Percentiles rank a stretch among this genome's conserved stretches.
These are phyloP conservation scores for Kazachstania bromeliacearum DNA, from an alignment of 805 yeast species.

Conservation along the genomic window DNA sequence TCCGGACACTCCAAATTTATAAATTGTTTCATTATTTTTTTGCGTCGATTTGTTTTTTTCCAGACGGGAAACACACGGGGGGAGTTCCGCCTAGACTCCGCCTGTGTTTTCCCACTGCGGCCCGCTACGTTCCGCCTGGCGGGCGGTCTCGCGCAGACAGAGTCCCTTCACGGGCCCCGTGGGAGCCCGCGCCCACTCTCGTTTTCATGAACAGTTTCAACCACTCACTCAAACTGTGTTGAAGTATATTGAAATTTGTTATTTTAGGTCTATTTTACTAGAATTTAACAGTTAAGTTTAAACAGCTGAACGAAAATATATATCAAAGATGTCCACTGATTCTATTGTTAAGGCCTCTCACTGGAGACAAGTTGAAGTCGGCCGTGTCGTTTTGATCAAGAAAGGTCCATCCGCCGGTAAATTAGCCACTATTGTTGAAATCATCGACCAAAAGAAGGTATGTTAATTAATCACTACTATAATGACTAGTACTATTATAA, in stretches of 20 bases:
- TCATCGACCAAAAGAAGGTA: slow-evolving; percentile 98
- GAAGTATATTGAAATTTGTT: background rate
- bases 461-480: slow-evolving; percentile 31
- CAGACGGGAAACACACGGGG: no score
- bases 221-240: background rate
- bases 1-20: no score
- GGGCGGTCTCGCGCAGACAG: no score
- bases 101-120: no score
- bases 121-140: no score
- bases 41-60: no score
- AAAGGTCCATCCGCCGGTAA: slow-evolving; percentile 64
- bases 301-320: slow-evolving; percentile 5
- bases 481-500: no score
- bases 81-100: no score
- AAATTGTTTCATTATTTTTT: no score
- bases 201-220: background rate
- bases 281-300: background rate
- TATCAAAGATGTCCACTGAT: slow-evolving; percentile 48
- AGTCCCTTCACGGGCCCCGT: no score
- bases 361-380: slow-evolving; percentile 99
- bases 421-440: slow-evolving; percentile 96
- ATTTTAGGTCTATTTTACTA: background rate
- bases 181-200: background rate
- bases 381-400: slow-evolving; percentile 94
- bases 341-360: slow-evolving; percentile 87